Evolutionary conservation across 148 eudicot species (phyloP), one percentile per base, ranked within the genome.

Genomic region (Polygonum maritimum): DNA sequence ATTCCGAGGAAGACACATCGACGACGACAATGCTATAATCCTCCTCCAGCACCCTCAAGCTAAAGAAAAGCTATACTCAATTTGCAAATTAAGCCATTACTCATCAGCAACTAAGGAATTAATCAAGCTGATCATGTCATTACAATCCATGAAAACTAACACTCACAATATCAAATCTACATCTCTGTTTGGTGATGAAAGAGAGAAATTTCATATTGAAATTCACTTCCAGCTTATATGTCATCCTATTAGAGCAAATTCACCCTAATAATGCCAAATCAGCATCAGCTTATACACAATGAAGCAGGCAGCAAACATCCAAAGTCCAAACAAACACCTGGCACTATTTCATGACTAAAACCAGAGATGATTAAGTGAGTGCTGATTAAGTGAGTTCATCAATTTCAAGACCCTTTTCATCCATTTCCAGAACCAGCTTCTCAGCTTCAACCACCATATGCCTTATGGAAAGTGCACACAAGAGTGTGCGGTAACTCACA

Each of bases 311-410:
- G n/a, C n/a, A n/a, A n/a, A n/a, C n/a, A n/a, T n/a, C n/a, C n/a
- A n/a, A n/a, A n/a, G n/a, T n/a, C n/a, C n/a, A n/a, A n/a, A n/a
- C n/a, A n/a, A n/a, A n/a, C n/a, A n/a, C n/a, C n/a, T n/a, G n/a
- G n/a, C n/a, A n/a, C n/a, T n/a, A n/a, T n/a, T n/a, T n/a, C n/a
- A n/a, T n/a, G n/a, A n/a, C n/a, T n/a, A n/a, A n/a, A n/a, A n/a
- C n/a, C n/a, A n/a, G n/a, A n/a, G n/a, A n/a, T n/a, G n/a, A n/a
- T n/a, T n/a, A n/a, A n/a, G n/a, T 90, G 75, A 94, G 73, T 16
- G 97, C 88, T 48, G 98, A 87, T 54, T 92, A 97, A 8, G 97
- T 94, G 77, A 82, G 90, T 73, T 92, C 97, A 81, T 94, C 97
- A 72, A 94, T 83, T 76, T 88, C 79, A 77, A 94, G 83, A 39